phyloP scores from a whole-genome alignment of 2,329 filamentous ascomycete genomes.

The Monilinia fructigena region DNA sequence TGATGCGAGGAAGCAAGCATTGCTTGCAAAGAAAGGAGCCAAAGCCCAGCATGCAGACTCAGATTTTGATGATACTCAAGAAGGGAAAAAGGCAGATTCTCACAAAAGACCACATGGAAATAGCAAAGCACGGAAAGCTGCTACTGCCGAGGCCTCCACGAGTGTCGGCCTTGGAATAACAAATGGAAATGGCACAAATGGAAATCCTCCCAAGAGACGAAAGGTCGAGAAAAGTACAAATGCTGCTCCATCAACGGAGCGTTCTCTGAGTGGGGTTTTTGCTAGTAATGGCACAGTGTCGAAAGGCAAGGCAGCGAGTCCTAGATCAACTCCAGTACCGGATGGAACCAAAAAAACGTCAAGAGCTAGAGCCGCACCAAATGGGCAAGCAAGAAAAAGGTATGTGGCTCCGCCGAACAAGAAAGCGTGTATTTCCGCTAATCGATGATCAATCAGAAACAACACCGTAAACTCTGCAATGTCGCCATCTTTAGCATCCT shows the following conservation, averaged over 20 bases:
- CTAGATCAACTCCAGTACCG: slow-evolving; percentile 64
- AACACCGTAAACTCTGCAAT: slow-evolving; percentile 52
- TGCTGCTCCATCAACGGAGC: slow-evolving; percentile 58
- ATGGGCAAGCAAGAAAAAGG: slow-evolving; percentile 77
- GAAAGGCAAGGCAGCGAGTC: slow-evolving; percentile 62
- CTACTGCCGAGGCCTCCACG: slow-evolving; percentile 51
- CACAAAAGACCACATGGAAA: slow-evolving; percentile 62
- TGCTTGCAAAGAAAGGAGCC: slow-evolving; percentile 63
- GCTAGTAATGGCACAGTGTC: slow-evolving; percentile 48
- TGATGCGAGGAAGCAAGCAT: slow-evolving; percentile 79
- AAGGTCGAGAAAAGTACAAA: slow-evolving; percentile 70
- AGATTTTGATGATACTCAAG: slow-evolving; percentile 70
- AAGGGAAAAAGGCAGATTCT: slow-evolving; percentile 41
- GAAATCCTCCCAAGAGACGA: slow-evolving; percentile 66
- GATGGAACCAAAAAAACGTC: slow-evolving; percentile 69
- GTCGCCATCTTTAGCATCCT: slow-evolving; percentile 71
- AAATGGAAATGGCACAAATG: slow-evolving; percentile 51
- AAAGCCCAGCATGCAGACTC: slow-evolving; percentile 65
- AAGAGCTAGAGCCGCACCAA: slow-evolving; percentile 63
- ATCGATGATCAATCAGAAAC: slow-evolving; percentile 41
- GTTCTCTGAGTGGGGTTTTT: slow-evolving; percentile 62
- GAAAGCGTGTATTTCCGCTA: slow-evolving; percentile 23
- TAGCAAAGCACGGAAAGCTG: slow-evolving; percentile 62
- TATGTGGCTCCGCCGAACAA: slow-evolving; percentile 44
- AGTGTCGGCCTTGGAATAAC: slow-evolving; percentile 66